These are phyloP conservation scores for Spinacia oleracea DNA, from an alignment of 179 eudicot genomes.

Conservation along the genomic window DNA sequence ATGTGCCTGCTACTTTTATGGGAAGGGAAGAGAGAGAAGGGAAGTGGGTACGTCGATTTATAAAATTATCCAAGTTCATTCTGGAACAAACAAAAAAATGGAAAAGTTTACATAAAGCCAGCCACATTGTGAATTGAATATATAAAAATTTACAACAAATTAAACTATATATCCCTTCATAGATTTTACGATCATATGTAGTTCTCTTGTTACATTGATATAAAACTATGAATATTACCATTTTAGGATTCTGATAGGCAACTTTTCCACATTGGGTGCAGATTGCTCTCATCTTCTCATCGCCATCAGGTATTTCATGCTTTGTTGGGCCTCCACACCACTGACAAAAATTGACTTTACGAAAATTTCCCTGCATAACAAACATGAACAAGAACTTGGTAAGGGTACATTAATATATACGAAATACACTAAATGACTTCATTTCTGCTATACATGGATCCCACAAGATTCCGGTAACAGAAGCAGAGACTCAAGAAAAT, in stretches of 20 bases:
- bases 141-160: no score
- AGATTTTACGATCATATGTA: neutral
- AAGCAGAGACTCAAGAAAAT: neutral
- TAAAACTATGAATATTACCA: slow-evolving; percentile 43
- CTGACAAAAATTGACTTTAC: slow-evolving; percentile 87
- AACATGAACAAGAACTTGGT: neutral
- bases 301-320: slow-evolving; percentile 94
- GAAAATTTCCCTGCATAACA: slow-evolving; percentile 53
- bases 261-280: slow-evolving; percentile 89
- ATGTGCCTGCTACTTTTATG: neutral
- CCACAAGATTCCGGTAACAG: neutral
- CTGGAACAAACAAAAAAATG: neutral
- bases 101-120: neutral
- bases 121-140: neutral
- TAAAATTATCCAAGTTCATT: neutral
- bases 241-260: slow-evolving; percentile 93
- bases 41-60: neutral
- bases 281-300: slow-evolving; percentile 82
- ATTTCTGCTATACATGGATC: neutral
- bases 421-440: slow-evolving; percentile 4
- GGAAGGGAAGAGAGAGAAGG: neutral
- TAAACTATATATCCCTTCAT: neutral
- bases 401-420: neutral
- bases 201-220: neutral
- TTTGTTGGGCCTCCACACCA: slow-evolving; percentile 87